Conservation (phyloP, 2,329 filamentous ascomycete species). For the Pseudonectria buxi region DNA sequence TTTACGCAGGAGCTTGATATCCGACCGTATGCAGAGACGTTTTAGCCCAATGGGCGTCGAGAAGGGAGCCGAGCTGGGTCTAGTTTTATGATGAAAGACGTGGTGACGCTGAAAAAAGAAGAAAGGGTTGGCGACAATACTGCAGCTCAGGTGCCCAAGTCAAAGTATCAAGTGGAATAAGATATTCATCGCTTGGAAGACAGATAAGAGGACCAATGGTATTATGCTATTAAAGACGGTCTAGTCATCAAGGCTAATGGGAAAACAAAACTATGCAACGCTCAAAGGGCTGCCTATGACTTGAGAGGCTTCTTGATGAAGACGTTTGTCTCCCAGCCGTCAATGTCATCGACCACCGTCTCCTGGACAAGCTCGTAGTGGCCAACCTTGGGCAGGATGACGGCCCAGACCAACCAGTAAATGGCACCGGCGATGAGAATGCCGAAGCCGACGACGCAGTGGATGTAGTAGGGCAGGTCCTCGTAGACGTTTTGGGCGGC, state of each 20-base stretch:
- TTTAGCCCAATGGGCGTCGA: constrained; percentile 48
- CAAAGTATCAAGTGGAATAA: no score
- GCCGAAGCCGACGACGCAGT: constrained; percentile 51
- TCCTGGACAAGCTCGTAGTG: constrained; percentile 51
- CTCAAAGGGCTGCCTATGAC: neutral
- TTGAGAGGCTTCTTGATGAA: constrained; percentile 39
- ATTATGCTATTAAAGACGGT: no score
- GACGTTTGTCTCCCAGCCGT: constrained; percentile 56
- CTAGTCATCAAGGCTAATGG: no score
- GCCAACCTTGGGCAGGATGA: constrained; percentile 44
- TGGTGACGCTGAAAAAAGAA: no score
- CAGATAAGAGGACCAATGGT: no score
- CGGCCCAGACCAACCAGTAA: constrained; percentile 52
- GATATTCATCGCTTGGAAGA: no score
- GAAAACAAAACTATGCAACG: no score
- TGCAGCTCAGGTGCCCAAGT: neutral
- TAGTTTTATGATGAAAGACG: no score
- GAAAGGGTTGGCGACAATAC: no score
- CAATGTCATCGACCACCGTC: constrained; percentile 45
- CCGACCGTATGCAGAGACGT: constrained; percentile 77
- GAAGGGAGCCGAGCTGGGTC: no score
- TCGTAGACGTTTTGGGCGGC: constrained; percentile 48
- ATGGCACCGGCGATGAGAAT: constrained; percentile 45
- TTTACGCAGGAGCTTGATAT: constrained; percentile 81
- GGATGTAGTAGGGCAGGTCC: constrained; percentile 49